phyloP scores from a whole-genome alignment of 2,329 filamentous ascomycete species.

The Penicillium sp. region DNA sequence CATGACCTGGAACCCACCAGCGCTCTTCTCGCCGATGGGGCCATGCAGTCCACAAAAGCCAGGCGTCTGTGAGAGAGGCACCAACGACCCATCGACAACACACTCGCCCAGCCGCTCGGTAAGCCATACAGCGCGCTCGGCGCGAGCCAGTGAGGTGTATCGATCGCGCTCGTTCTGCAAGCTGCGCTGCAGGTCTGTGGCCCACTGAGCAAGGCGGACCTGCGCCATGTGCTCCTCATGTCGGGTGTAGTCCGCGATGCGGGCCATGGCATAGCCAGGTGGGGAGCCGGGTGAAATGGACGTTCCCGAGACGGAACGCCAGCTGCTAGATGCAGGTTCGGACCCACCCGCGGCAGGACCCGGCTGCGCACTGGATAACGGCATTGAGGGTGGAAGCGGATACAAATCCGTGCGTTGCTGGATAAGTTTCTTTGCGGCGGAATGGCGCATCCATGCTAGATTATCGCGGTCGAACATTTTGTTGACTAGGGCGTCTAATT shows the following conservation, averaged over 20 bases:
- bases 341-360: neutral
- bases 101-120: slow-evolving; percentile 65
- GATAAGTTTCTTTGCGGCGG: slow-evolving; percentile 76
- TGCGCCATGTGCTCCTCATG: slow-evolving; percentile 62
- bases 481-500: slow-evolving; percentile 67
- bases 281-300: slow-evolving; percentile 27
- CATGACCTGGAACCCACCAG: slow-evolving; percentile 22
- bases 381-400: slow-evolving; percentile 10
- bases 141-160: slow-evolving; percentile 61
- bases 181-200: slow-evolving; percentile 73
- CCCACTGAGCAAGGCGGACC: slow-evolving; percentile 77
- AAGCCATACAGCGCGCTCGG: slow-evolving; percentile 67
- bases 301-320: slow-evolving; percentile 18
- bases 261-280: slow-evolving; percentile 58
- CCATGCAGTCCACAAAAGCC: slow-evolving; percentile 27
- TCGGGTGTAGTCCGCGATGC: slow-evolving; percentile 58
- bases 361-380: slow-evolving; percentile 18
- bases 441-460: slow-evolving; percentile 75
- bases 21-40: slow-evolving; percentile 22
- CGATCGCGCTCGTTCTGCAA: slow-evolving; percentile 69
- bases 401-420: slow-evolving; percentile 57
- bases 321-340: neutral
- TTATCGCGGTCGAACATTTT: slow-evolving; percentile 75
- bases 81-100: slow-evolving; percentile 61
- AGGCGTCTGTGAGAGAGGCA: slow-evolving; percentile 48